phyloP scores from a whole-genome alignment of 306 rosid genomes.

The Cicer bijugum region DNA sequence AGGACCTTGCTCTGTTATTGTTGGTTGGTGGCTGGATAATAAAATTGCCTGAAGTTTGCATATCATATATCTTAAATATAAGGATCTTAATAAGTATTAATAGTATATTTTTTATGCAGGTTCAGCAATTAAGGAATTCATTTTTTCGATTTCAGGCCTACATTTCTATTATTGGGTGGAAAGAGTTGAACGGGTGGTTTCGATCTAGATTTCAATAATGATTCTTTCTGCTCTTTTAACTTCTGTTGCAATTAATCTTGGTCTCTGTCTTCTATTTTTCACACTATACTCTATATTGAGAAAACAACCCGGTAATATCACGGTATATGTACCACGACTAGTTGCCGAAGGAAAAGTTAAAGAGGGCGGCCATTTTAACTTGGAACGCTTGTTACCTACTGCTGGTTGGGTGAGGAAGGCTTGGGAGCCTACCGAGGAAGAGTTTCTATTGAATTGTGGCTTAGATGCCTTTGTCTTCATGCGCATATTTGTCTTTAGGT shows the following conservation, averaged over 20 bases:
- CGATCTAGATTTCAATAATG: conserved; percentile 52
- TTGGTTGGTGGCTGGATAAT: conserved; percentile 21
- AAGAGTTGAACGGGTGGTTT: conserved; percentile 41
- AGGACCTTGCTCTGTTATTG: conserved; percentile 23
- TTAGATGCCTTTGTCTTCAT: conserved; percentile 78
- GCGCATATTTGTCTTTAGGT: conserved; percentile 84
- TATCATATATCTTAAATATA: conserved; percentile 9
- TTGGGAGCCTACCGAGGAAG: conserved; percentile 74
- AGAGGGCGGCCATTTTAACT: conserved; percentile 56
- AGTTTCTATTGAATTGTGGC: conserved; percentile 62
- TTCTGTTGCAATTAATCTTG: conserved; percentile 83
- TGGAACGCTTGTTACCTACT: conserved; percentile 74
- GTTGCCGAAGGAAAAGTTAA: conserved; percentile 54
- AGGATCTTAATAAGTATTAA: conserved; percentile 6
- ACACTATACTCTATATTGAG: conserved; percentile 74
- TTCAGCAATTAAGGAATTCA: conserved; percentile 28
- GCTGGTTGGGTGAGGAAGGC: conserved; percentile 82
- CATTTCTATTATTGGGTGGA: conserved; percentile 37
- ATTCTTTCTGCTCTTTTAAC: conserved; percentile 78
- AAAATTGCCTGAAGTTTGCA: background rate
- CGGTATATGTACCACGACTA: conserved; percentile 70
- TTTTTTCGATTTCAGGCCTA: conserved; percentile 29
- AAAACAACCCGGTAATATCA: conserved; percentile 71
- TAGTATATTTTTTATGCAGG: conserved; percentile 40
- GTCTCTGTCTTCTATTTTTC: conserved; percentile 70